Evolutionary conservation across 257 asterid genomes (phyloP), one percentile per base, ranked within the genome.

Genomic region (Przewalskia tangutica): DNA sequence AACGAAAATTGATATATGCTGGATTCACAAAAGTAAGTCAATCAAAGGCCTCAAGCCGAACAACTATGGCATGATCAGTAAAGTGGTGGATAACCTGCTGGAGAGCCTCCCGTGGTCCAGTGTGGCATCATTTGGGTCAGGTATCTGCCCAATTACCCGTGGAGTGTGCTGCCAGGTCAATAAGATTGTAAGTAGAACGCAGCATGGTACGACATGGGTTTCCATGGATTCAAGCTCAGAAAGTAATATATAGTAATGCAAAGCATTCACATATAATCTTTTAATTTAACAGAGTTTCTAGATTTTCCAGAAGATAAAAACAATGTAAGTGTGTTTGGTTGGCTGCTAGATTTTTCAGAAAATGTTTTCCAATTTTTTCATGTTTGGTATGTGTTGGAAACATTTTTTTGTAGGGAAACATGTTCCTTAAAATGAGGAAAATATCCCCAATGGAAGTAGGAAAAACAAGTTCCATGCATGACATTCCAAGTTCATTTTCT

Each of bases 21-120:
- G 42, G 44, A 73, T 73, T 73, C 63, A 50, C 80, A 75, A 27
- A 75, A 51, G 56, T 27, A 50, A 50, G 46, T 4, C 80, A 75
- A 13, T 59, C 80, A 50, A 75, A 27, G 80, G 60, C 27, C 46
- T 50, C 27, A 23, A 50, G 40, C 79, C 46, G 58, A 71, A 46
- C 79, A 46, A 46, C 32, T 27, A 38, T 13, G 42, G 60, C 27
- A 75, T 73, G 62, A 51, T 48, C 20, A 73, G 20, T 48, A 53
- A 11, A 55, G 77, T 20, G 82, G 85, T 13, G 73, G 63, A 76
- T 62, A 85, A 93, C 99, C 99, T 93, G 77, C 88, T 86, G 79
- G 97, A 93, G 70, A 95, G 96, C 81, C 95, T 90, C 82, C 84
- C 97, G 56, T 95, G 99, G 88, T 93, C 98, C 76, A 95, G 82